These are phyloP conservation scores for Naganishia liquefaciens DNA, from an alignment of 1,284 basidiomycete genomes.

Conservation along the genomic window DNA sequence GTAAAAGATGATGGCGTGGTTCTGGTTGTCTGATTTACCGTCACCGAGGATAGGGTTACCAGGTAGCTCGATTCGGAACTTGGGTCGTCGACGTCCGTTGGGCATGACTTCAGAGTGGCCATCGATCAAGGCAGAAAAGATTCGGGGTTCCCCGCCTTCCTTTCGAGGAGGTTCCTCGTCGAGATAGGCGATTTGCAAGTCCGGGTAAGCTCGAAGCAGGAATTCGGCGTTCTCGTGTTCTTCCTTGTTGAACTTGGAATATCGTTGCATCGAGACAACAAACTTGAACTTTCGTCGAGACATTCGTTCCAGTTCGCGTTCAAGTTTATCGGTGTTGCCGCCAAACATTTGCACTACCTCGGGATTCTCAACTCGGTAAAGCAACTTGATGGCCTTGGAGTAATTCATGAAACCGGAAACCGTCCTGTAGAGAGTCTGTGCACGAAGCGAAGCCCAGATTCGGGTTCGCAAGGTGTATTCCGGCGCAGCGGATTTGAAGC, in stretches of 20 bases:
- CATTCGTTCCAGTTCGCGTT: slow-evolving; percentile 97
- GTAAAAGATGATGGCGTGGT: slow-evolving; percentile 98
- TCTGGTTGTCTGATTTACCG: slow-evolving; percentile 99
- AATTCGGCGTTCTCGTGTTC: slow-evolving; percentile 99
- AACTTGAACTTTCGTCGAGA: slow-evolving; percentile 98
- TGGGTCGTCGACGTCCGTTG: slow-evolving; percentile 84
- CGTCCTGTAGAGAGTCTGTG: slow-evolving; percentile 97
- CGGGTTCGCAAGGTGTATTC: slow-evolving; percentile 98
- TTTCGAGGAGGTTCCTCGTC: slow-evolving; percentile 93
- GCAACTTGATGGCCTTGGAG: slow-evolving; percentile 98
- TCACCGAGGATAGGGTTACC: slow-evolving; percentile 99
- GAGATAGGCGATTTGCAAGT: slow-evolving; percentile 96
- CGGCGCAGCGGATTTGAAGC: slow-evolving; percentile 97
- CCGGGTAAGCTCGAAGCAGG: slow-evolving; percentile 95
- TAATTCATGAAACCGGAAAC: slow-evolving; percentile 99
- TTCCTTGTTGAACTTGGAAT: slow-evolving; percentile 99
- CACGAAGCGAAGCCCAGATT: slow-evolving; percentile 97
- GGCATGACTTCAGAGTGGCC: slow-evolving; percentile 95
- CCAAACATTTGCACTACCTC: slow-evolving; percentile 97
- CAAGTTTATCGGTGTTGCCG: slow-evolving; percentile 95
- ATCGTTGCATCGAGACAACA: slow-evolving; percentile 98
- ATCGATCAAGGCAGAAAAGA: slow-evolving; percentile 95
- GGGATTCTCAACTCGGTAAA: slow-evolving; percentile 98
- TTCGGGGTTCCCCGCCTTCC: slow-evolving; percentile 90
- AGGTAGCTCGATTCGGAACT: slow-evolving; percentile 96